Conservation (phyloP, 176 grass and related monocot species). For the Zoysia pacifica region DNA sequence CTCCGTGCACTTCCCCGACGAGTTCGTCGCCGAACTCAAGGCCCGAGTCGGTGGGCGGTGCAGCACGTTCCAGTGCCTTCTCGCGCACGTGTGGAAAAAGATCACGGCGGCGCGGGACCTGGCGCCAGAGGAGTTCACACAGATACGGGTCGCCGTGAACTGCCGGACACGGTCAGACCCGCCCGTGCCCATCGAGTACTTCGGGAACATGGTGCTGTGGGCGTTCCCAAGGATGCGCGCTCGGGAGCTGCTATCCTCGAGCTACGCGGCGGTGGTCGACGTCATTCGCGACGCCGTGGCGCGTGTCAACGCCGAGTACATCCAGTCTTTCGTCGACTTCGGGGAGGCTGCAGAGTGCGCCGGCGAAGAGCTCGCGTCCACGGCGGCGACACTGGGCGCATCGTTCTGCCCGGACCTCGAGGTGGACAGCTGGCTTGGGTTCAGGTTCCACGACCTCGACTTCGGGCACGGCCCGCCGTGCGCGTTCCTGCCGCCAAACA, state of each 20-base stretch:
- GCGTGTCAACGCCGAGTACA: constrained; percentile 28
- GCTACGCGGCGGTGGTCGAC: constrained; percentile 9
- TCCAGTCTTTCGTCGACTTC: constrained; percentile 54
- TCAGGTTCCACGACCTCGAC: constrained; percentile 48
- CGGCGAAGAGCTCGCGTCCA: constrained; percentile 33
- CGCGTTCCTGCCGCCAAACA: constrained; percentile 35
- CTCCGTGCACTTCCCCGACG: constrained; percentile 5
- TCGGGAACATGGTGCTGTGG: constrained; percentile 57
- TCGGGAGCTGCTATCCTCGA: constrained; percentile 11
- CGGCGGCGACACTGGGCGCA: constrained; percentile 23
- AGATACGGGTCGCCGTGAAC: constrained; percentile 40
- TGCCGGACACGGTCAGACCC: constrained; percentile 27
- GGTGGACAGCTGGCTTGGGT: constrained; percentile 57
- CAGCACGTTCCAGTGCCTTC: constrained; percentile 49
- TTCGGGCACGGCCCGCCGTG: constrained; percentile 39
- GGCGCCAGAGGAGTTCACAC: not conserved
- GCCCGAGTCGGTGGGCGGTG: not conserved
- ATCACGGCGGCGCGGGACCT: constrained; percentile 34
- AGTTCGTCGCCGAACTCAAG: constrained; percentile 41
- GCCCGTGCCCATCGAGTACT: constrained; percentile 19
- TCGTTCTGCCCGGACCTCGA: constrained; percentile 42
- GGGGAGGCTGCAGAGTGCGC: not conserved
- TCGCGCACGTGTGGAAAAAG: constrained; percentile 49
- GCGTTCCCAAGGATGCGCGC: constrained; percentile 41
- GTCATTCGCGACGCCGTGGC: constrained; percentile 39